Conservation (phyloP, 2,329 filamentous ascomycete genomes). For the Thermomyces lanuginosus region DNA sequence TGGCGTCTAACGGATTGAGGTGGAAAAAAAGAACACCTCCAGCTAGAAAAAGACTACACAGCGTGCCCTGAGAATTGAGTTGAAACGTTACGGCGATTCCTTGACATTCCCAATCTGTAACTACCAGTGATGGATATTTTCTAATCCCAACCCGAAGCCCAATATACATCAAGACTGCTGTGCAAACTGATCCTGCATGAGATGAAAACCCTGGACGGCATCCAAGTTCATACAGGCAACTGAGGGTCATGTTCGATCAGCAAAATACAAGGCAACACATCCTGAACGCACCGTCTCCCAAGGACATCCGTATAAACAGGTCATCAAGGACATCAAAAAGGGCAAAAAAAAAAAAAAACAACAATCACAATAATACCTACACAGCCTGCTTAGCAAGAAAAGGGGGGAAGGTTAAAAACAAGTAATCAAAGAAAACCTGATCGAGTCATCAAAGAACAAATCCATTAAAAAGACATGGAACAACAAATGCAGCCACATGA, state of each 20-base stretch:
- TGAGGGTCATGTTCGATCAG: too few relatives aligned
- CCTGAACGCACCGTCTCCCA: too few relatives aligned
- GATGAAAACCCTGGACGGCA: constrained; percentile 2
- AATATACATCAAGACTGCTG: constrained; percentile 7
- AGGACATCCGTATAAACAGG: too few relatives aligned
- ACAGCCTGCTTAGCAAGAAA: constrained; percentile 19
- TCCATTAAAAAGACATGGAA: too few relatives aligned
- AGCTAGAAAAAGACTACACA: too few relatives aligned
- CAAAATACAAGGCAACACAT: too few relatives aligned
- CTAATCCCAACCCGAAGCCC: constrained; percentile 15
- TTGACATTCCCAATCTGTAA: constrained; percentile 13
- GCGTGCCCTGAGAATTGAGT: too few relatives aligned
- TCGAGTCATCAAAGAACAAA: constrained; percentile 4
- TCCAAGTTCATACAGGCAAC: too few relatives aligned
- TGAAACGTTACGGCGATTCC: too few relatives aligned
- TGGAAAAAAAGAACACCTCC: too few relatives aligned
- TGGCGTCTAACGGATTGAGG: too few relatives aligned
- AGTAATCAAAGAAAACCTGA: constrained; percentile 7
- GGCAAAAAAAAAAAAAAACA: constrained; percentile 8
- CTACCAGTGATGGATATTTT: constrained; percentile 22
- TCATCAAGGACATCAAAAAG: constrained; percentile 8
- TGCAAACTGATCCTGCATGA: constrained; percentile 1
- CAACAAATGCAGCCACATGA: too few relatives aligned
- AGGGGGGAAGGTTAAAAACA: constrained; percentile 8
- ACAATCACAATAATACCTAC: constrained; percentile 13